Evolutionary conservation across 768 basidiomycete species (phyloP).

Genomic region (Podaxis mareebaensis): DNA sequence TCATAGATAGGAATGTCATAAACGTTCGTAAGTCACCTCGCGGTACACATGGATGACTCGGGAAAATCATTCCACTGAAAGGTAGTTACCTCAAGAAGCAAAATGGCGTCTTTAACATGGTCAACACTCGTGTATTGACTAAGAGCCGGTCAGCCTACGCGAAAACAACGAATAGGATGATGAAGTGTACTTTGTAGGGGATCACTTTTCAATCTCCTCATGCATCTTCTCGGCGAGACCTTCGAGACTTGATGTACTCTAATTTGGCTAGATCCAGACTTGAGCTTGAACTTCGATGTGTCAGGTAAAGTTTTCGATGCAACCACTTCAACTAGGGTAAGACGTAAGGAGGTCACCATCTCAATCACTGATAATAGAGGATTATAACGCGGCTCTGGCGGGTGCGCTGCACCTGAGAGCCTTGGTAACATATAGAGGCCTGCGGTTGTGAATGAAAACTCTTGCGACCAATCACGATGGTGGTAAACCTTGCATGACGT

Average conservation of each 20-base stretch:
- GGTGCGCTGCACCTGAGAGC: no score
- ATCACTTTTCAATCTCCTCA: slow-evolving; percentile 41
- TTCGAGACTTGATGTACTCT: slow-evolving; percentile 76
- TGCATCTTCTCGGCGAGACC: slow-evolving; percentile 56
- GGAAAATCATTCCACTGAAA: neutral
- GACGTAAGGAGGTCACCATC: no score
- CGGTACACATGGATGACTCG: neutral
- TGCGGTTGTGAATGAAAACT: no score
- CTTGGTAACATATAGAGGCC: no score
- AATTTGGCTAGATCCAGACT: slow-evolving; percentile 74
- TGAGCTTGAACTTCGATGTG: slow-evolving; percentile 73
- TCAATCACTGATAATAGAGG: no score
- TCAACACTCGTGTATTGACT: slow-evolving; percentile 52
- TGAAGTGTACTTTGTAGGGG: no score
- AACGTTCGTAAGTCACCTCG: slow-evolving; percentile 70
- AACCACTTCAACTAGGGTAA: no score
- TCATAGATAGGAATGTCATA: slow-evolving; percentile 68
- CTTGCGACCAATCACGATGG: no score
- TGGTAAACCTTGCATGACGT: no score
- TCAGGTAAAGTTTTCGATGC: slow-evolving; percentile 36
- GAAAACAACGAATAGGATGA: neutral
- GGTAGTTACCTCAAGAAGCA: slow-evolving; percentile 54
- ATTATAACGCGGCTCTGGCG: no score
- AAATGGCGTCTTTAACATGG: slow-evolving; percentile 65
- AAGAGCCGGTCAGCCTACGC: neutral